phyloP scores from a whole-genome alignment of 257 asterid species.

The Handroanthus guayacan region DNA sequence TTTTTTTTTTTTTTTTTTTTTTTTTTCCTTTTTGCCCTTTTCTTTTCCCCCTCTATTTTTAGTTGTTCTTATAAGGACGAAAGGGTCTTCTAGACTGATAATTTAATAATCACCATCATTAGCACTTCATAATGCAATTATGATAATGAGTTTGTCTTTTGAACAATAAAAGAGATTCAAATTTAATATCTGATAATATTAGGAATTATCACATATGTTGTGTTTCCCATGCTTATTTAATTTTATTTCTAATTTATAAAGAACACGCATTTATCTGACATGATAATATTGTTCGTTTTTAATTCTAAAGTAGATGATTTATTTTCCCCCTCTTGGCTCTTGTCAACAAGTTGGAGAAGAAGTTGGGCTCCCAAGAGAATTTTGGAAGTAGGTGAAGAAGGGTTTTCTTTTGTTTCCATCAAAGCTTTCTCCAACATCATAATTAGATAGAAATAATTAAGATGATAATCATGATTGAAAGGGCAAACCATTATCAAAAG shows the following conservation, averaged over 20 bases:
- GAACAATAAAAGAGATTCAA: too few relatives aligned
- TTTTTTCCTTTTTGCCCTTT: too few relatives aligned
- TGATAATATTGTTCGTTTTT: neutral
- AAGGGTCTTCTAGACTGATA: neutral
- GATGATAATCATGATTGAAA: constrained; percentile 1
- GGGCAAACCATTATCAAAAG: neutral
- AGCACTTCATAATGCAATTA: neutral
- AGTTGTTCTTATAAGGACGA: neutral
- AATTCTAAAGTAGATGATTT: neutral
- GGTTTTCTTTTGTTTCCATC: constrained; percentile 24
- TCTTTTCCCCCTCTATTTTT: too few relatives aligned
- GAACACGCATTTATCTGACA: neutral
- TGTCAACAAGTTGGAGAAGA: constrained; percentile 31
- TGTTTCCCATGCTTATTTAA: neutral
- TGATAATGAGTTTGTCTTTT: too few relatives aligned
- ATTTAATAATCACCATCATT: neutral
- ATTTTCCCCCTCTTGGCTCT: neutral
- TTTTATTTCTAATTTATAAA: too few relatives aligned
- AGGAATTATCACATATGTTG: too few relatives aligned
- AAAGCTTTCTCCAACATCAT: constrained; percentile 37
- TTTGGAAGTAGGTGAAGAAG: constrained; percentile 47
- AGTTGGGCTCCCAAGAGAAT: constrained; percentile 38
- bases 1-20: too few relatives aligned
- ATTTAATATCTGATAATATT: neutral
- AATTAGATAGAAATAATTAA: constrained; percentile 35